Evolutionary conservation across 805 yeast genomes (phyloP).

Genomic region (Ascoidea tarda): DNA sequence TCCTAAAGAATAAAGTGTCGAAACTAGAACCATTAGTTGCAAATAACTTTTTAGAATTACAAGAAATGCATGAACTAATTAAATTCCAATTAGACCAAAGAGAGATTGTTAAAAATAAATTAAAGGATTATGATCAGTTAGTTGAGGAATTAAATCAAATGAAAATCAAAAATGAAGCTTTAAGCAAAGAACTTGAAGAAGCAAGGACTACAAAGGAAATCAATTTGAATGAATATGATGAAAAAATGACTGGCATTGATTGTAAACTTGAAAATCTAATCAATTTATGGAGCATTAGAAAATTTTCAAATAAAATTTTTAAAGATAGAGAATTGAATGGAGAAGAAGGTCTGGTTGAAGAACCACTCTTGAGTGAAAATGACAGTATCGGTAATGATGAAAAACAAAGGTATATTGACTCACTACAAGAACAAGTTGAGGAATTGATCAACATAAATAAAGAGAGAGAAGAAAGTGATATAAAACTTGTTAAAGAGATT

Average conservation of each 20-base stretch:
- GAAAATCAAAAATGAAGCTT: slow-evolving; percentile 28
- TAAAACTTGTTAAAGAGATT: slow-evolving; percentile 22
- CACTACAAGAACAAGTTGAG: slow-evolving; percentile 42
- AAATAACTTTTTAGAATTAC: slow-evolving; percentile 36
- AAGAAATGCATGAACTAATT: slow-evolving; percentile 38
- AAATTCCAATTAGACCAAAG: slow-evolving; percentile 36
- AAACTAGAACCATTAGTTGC: slow-evolving; percentile 39
- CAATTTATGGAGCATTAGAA: slow-evolving; percentile 8
- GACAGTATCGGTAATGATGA: slow-evolving; percentile 5
- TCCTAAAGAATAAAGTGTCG: slow-evolving; percentile 24
- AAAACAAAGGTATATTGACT: slow-evolving; percentile 19
- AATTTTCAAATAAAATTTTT: not conserved
- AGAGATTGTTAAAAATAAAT: slow-evolving; percentile 23
- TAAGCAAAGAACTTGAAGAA: slow-evolving; percentile 28
- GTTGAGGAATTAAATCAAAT: slow-evolving; percentile 33
- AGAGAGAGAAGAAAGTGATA: slow-evolving; percentile 20
- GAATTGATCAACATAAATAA: slow-evolving; percentile 35
- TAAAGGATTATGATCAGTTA: slow-evolving; percentile 28
- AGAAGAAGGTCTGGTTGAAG: too few species aligned
- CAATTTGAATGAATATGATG: not conserved
- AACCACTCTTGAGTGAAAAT: too few species aligned
- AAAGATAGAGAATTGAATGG: not conserved
- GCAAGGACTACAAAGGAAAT: not conserved
- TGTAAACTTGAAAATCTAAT: not conserved
- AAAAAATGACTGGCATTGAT: too few species aligned